These are phyloP conservation scores for Apiospora marii DNA, from an alignment of 2,329 filamentous ascomycete species.

Conservation along the genomic window DNA sequence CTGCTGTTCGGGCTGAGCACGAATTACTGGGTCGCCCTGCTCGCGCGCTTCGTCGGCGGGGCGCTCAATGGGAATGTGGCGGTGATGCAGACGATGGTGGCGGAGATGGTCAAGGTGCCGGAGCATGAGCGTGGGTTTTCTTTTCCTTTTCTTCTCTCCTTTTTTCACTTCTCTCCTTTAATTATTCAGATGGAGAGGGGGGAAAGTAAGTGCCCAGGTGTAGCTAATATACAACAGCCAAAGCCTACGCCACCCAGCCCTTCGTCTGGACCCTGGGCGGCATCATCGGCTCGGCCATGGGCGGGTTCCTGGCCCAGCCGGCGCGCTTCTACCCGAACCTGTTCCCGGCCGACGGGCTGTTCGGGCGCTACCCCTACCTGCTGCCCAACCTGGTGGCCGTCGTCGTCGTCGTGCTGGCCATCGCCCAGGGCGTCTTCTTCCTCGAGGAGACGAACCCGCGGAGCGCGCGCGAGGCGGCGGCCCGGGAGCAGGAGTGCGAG, in stretches of 20 bases:
- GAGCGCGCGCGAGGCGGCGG: constrained; percentile 27
- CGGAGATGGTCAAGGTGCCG: constrained; percentile 50
- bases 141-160: too few relatives aligned
- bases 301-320: constrained; percentile 47
- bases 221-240: constrained; percentile 32
- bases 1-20: constrained; percentile 51
- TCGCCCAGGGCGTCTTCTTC: constrained; percentile 67
- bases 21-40: constrained; percentile 51
- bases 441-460: constrained; percentile 56
- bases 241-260: constrained; percentile 46
- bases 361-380: constrained; percentile 75
- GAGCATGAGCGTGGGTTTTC: constrained; percentile 48
- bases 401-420: constrained; percentile 65
- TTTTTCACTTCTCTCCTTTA: too few relatives aligned
- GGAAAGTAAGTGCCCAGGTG: too few relatives aligned
- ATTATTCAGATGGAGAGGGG: too few relatives aligned
- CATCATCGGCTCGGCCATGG: constrained; percentile 48
- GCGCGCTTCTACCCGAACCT: constrained; percentile 44
- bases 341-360: constrained; percentile 49
- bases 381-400: constrained; percentile 72
- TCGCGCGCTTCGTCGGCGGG: constrained; percentile 50
- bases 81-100: constrained; percentile 48
- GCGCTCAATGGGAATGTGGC: constrained; percentile 50
- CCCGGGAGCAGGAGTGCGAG: constrained; percentile 24
- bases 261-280: constrained; percentile 49